Percentiles rank a stretch among this genome's conserved stretches.
Evolutionary conservation across 441 rosid species (phyloP).

Genomic region (Biscutella laevigata): DNA sequence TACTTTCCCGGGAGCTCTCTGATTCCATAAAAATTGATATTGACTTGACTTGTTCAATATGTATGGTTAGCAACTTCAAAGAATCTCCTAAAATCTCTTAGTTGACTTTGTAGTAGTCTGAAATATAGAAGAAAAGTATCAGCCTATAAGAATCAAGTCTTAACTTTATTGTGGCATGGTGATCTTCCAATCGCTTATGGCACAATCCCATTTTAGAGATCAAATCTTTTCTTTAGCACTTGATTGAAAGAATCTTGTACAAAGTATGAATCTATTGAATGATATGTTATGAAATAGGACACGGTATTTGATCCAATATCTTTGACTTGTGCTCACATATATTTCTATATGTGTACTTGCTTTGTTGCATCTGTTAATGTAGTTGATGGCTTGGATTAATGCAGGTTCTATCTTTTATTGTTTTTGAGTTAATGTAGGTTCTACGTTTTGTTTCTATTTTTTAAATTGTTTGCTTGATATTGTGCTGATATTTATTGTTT

Average conservation of each 20-base stretch:
- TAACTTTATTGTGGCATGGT: constrained; percentile 9
- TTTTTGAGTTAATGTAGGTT: no score
- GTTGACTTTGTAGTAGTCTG: constrained; percentile 17
- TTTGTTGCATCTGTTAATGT: constrained; percentile 76
- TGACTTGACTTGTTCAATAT: constrained; percentile 82
- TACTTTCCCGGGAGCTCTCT: constrained; percentile 60
- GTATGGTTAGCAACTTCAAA: constrained; percentile 47
- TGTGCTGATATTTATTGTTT: no score
- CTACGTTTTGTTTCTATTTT: no score
- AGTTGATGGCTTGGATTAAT: constrained; percentile 70
- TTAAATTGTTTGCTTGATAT: no score
- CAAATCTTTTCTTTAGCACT: constrained; percentile 9
- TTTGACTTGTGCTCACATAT: constrained; percentile 83
- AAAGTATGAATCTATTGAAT: neutral
- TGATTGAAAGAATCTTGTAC: constrained; percentile 8
- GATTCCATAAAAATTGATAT: constrained; percentile 76
- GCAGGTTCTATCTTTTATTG: no score
- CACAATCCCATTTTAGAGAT: constrained; percentile 9
- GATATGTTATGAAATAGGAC: constrained; percentile 37
- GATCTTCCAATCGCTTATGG: constrained; percentile 21
- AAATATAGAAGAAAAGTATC: constrained; percentile 10
- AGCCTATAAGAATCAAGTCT: constrained; percentile 20
- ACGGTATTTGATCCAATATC: constrained; percentile 84
- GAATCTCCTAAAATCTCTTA: constrained; percentile 17
- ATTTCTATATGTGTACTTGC: constrained; percentile 86